A percentile compares a stretch with the other conserved stretches of the same genome.
phyloP scores from a whole-genome alignment of 179 eudicot genomes.

The Heliamphora pulchella region DNA sequence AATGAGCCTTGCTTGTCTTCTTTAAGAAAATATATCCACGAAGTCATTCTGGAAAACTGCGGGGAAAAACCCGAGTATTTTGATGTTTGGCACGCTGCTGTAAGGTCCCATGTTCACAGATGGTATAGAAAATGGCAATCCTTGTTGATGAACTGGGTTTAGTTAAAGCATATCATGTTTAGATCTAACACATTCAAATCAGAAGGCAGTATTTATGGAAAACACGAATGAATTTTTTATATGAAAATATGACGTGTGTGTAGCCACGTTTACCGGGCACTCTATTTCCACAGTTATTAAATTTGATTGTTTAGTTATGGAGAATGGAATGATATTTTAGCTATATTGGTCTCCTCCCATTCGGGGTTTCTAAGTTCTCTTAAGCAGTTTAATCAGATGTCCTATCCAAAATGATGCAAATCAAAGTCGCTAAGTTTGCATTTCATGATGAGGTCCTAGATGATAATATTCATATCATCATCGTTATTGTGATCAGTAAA shows the following conservation, averaged over 20 bases:
- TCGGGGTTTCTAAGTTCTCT: conserved; percentile 2
- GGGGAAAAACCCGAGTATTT: neutral
- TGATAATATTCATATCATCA: neutral
- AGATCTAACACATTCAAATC: neutral
- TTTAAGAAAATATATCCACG: neutral
- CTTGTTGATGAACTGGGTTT: neutral
- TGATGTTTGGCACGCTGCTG: neutral
- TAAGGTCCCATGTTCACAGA: neutral
- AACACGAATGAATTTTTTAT: neutral
- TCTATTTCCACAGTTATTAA: neutral
- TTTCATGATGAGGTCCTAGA: neutral
- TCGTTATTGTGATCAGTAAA: neutral
- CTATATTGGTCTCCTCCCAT: neutral
- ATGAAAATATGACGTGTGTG: no score
- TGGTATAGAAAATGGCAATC: neutral
- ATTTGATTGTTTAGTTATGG: neutral
- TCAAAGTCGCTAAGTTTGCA: neutral
- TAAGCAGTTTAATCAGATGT: neutral
- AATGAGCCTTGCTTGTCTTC: neutral
- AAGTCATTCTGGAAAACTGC: neutral
- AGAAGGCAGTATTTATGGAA: neutral
- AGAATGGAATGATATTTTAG: neutral
- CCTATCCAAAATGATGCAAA: neutral
- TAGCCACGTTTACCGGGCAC: neutral
- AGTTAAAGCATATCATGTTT: neutral